Percentiles rank a stretch among this genome's conserved stretches.
phyloP scores from a whole-genome alignment of 2,329 filamentous ascomycete genomes.

The Fusarium mundagurra region DNA sequence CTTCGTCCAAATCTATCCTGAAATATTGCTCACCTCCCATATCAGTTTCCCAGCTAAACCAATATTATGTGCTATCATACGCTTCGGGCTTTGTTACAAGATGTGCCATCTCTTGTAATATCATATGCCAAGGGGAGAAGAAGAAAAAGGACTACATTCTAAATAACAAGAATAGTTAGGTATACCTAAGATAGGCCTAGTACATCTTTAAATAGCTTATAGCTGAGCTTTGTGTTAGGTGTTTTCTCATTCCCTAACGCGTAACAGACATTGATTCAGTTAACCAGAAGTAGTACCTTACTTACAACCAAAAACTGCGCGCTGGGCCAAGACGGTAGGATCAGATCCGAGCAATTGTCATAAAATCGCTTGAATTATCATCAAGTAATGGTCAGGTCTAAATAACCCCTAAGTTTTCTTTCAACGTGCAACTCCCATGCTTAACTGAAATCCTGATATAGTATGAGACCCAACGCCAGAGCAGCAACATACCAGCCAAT shows the following conservation, averaged over 20 bases:
- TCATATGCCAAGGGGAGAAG: background rate
- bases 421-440: background rate
- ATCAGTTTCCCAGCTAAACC: background rate
- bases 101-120: background rate
- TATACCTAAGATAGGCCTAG: background rate
- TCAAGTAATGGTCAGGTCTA: background rate
- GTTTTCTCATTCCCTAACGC: background rate
- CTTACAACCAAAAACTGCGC: background rate
- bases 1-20: background rate
- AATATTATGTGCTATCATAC: background rate
- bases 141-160: background rate
- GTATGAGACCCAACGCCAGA: conserved; percentile 22
- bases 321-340: background rate
- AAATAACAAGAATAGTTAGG: background rate
- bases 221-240: background rate
- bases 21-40: background rate
- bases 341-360: background rate
- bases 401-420: background rate
- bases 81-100: background rate
- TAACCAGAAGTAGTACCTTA: background rate
- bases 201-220: background rate
- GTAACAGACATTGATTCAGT: background rate
- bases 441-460: background rate
- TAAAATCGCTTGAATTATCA: background rate
- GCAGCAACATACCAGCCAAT: conserved; percentile 5